phyloP scores from a whole-genome alignment of 305 asterid species.

The Fraxinus angustifolia region DNA sequence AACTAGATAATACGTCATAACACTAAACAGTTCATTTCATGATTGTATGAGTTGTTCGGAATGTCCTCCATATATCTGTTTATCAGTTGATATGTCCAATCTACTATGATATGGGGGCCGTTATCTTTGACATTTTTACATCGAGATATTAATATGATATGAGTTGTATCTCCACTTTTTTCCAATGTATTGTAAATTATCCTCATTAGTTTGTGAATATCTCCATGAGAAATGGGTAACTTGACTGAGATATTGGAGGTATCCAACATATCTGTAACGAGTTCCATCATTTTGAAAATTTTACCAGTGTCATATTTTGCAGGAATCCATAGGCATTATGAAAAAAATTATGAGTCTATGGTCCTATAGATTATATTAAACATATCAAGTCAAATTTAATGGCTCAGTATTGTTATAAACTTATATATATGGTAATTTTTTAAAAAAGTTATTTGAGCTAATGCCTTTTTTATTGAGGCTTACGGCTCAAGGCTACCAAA shows the following conservation, averaged over 20 bases:
- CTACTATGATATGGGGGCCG: background rate
- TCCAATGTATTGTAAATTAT: background rate
- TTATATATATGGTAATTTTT: background rate
- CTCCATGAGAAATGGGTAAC: background rate
- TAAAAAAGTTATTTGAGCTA: background rate
- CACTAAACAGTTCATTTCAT: background rate
- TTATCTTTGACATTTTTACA: background rate
- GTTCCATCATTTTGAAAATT: background rate
- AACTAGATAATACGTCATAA: background rate
- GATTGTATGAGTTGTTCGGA: background rate
- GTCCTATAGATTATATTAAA: background rate
- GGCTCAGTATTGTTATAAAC: background rate
- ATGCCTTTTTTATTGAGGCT: background rate
- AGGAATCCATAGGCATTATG: background rate
- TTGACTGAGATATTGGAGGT: background rate
- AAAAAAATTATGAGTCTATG: background rate
- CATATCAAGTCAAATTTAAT: background rate
- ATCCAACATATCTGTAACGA: background rate
- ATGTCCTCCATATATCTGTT: background rate
- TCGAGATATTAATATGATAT: background rate
- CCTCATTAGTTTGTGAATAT: background rate
- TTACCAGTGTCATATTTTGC: background rate
- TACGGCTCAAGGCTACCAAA: background rate
- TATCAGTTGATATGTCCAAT: background rate
- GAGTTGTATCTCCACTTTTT: background rate